Evolutionary conservation across 2,329 filamentous ascomycete genomes (phyloP).

Genomic region (Leptoxyphium fumago): DNA sequence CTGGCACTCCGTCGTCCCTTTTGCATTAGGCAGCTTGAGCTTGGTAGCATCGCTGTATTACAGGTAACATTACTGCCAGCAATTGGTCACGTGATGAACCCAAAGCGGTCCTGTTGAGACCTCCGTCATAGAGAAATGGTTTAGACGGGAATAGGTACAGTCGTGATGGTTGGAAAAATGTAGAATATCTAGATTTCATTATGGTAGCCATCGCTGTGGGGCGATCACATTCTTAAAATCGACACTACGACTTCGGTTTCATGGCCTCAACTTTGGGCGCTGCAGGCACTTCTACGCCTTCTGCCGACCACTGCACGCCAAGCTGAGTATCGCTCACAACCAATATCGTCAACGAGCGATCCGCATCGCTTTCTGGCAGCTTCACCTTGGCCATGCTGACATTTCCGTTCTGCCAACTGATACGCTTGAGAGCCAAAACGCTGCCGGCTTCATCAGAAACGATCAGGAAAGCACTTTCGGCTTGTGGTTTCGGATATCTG

Average conservation of each 20-base stretch:
- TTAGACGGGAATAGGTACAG: too few species aligned
- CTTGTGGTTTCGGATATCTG: slow-evolving; percentile 84
- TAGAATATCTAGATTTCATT: too few species aligned
- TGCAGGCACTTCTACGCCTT: slow-evolving; percentile 35
- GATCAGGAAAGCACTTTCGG: slow-evolving; percentile 81
- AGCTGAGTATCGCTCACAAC: slow-evolving; percentile 82
- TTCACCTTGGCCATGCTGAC: slow-evolving; percentile 43
- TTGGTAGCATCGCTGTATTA: too few species aligned
- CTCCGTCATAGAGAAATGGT: too few species aligned
- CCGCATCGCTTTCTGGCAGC: slow-evolving; percentile 39
- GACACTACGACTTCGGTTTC: not conserved
- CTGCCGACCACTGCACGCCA: slow-evolving; percentile 50
- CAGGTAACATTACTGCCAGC: too few species aligned
- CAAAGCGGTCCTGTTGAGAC: too few species aligned
- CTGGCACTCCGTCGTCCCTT: too few species aligned
- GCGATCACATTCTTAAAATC: too few species aligned
- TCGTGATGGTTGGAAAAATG: too few species aligned
- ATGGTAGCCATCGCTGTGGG: too few species aligned
- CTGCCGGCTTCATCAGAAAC: slow-evolving; percentile 60
- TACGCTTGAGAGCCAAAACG: slow-evolving; percentile 70
- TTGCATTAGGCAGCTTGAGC: too few species aligned
- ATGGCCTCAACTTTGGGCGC: slow-evolving; percentile 14
- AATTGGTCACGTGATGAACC: too few species aligned
- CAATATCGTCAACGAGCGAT: slow-evolving; percentile 53
- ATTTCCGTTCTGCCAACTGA: slow-evolving; percentile 49